Base-by-base conservation (phyloP, 352 stramenopile genomes). In the Nothophytophthora sp. region DNA sequence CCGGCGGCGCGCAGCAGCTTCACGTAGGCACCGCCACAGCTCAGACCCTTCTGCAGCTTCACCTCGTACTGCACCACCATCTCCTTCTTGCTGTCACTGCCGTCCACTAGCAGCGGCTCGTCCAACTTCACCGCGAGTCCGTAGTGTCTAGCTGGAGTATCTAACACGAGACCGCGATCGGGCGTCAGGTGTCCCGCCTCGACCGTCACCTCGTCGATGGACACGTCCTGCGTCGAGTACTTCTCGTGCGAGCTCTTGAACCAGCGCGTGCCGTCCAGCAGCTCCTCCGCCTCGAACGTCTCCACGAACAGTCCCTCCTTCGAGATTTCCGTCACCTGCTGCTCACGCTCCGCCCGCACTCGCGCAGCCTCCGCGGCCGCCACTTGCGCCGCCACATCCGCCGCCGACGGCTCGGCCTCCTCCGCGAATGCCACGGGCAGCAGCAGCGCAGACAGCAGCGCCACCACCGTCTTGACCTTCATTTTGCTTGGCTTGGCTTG, bases 61-160 rank as follows among this genome's bases (percentile, higher is more conserved):
- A 98, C 84, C 57, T 98, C 95, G 67, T 98, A 98, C 70, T 98
- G 95, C 24, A 98, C 68, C 6, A 98, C 79, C 20, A 98, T 51
- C 42, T 97, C 87, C 52, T 96, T 88, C 40, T 73, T 81, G 18
- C 24, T 44, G 5, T 75, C 66, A 25, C 77, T 83, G n/a, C 76
- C 80, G 47, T 95, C 82, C 33, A 95, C 60, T 13, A 51, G 43
- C 32, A 95, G 56, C 16, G 81, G 76, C 52, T 79, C 55, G 46
- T 84, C 72, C 29, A 95, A 56, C 62, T 83, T 83, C 8, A 88
- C 79, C 3, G 67, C 78, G n/a, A 95, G 67, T 0, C 81, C 82
- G 57, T 95, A 95, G 63, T 93, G 82, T 48, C 82, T 85, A 16
- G 85, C 85, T 0, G 78, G 70, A 23, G 59, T 64, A 19, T 91